Base-by-base conservation (phyloP, 257 asterid species). In the Ilex asprella region DNA sequence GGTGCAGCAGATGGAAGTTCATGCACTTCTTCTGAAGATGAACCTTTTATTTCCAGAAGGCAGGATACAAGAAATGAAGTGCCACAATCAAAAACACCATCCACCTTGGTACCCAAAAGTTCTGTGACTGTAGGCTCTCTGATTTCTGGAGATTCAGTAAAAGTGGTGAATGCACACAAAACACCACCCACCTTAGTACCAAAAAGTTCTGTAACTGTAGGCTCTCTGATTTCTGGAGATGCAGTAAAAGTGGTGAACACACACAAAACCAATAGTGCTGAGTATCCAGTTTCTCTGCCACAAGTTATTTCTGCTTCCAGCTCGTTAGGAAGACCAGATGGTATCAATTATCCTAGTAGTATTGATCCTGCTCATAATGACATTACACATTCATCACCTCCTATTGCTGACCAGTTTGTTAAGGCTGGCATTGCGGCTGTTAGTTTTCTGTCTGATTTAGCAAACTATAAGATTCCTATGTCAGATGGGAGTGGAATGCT, bases 391-490 rank as follows among this genome's bases (percentile, higher is more conserved):
- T 67, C 83, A 31, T 77, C 96, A 10, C 73, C 86, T 66, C 94
- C 88, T 47, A 67, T 86, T 30, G 49, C 86, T 1, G 97, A 89
- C 63, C 95, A 89, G 46, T 73, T 89, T 55, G 86, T 92, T n/a
- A 85, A 79, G 76, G 95, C 84, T 6, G 97, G 97, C 67, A 84
- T 85, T 80, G 96, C 91, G 12, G 97, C 99, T 10, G 96, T 85
- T 10, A 84, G 81, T 16, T 78, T 86, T 69, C 73, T 92, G 43
- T 85, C 95, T 4, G 97, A 92, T 62, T 68, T 92, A n/a, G 97
- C 86, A n/a, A 85, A 76, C 63, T 77, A 84, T 62, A 79, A 87
- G 55, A 79, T 92, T 67, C 95, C 98, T 1, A 30, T 61, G 69
- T 58, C 76, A 11, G 95, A 81, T 55, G 94, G 90, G 60, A 84